Base-by-base conservation (phyloP, 345 rosid species). In the Populus nigra region DNA sequence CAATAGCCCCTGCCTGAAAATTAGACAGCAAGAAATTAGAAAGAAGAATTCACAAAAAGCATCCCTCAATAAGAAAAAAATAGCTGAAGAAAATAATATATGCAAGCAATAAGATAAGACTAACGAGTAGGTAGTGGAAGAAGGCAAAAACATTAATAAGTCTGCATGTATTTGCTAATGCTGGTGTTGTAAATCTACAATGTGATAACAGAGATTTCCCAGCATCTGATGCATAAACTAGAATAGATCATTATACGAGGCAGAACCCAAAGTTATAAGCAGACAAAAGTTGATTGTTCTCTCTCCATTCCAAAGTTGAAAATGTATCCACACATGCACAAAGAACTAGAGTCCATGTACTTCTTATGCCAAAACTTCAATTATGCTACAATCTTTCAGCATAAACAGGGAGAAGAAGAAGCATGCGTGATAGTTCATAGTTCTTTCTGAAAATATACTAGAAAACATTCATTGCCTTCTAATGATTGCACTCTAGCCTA, bases 1-100 rank as follows among this genome's bases (percentile, higher is more conserved):
- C 68, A 69, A 55, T 23, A 66, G 49, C 69, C 85, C 85, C 88
- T 29, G 43, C 84, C 97, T 93, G 87, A 59, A 85, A 78, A 68
- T 79, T 73, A 67, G 68, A 71, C 76, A 25, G 73, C 47, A 76
- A 76, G 45, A 67, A 70, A 76, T 43, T 45, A 45, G 49, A 45
- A 11, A 13, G 49, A 45, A 45, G 57, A 53, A 35, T 55, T 31
- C 59, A 15, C 41, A 29, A 31, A 66, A 35, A 31, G 41, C 36
- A 41, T 41, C 18, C 4, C 18, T 13, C 33, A 66, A 11, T 66
- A 15, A 66, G 69, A 33, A 16, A 15, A 29, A n/a, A 12, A 29
- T 66, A 17, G 5, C 22, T 16, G 41, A 55, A 27, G 17, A 71
- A 45, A n/a, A 66, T 31, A 65, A 65, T 27, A 74, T 27, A 74